Evolutionary conservation across 2,329 filamentous ascomycete species (phyloP), one percentile per base, ranked within the genome.

Genomic region (Trichoderma atroviride): DNA sequence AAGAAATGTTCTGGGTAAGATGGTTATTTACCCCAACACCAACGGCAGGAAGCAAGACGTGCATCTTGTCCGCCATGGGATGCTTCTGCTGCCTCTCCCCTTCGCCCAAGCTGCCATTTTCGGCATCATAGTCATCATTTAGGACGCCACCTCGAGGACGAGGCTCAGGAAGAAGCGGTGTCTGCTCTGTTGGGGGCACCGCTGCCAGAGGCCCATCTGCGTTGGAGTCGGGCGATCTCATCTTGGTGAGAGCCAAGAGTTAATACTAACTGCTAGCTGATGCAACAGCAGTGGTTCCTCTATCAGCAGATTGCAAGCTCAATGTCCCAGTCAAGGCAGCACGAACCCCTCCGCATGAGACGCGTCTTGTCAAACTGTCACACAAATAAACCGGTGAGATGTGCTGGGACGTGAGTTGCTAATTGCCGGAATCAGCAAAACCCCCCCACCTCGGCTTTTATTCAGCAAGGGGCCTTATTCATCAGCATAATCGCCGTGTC

Each of bases 31-130:
- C 63, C 33, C 80, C 80, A 40, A 82, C 78, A n/a, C 79, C 79
- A 14, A 82, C 75, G 35, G 79, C 78, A 5, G 78, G 79, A 33
- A 82, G 57, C 37, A 82, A 71, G 5, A 81, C 57, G 70, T 81
- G 77, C 76, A 82, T 77, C 72, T 80, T 81, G 56, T 75, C 74
- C 5, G 76, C 75, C 73, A 78, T 75, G n/a, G 52, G 59, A 52
- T 64, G 60, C 70, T 64, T 64, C 43, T 66, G 60, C 37, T 14
- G 68, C n/a, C 43, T 40, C 59, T 58, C 47, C 47, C 3, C n/a
- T 1, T 5, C n/a, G 61, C 24, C 40, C 27, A 29, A 29, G 31
- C 29, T 22, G 50, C 24, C 43, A 43, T 57, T 56, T 3, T 55
- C 66, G 11, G 37, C 24, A 33, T 56, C 35, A n/a, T 33, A 35